A percentile compares a stretch with the other conserved stretches of the same genome.
These are phyloP conservation scores for Yarrowia phangngaensis DNA, from an alignment of 805 yeast species.

Conservation along the genomic window DNA sequence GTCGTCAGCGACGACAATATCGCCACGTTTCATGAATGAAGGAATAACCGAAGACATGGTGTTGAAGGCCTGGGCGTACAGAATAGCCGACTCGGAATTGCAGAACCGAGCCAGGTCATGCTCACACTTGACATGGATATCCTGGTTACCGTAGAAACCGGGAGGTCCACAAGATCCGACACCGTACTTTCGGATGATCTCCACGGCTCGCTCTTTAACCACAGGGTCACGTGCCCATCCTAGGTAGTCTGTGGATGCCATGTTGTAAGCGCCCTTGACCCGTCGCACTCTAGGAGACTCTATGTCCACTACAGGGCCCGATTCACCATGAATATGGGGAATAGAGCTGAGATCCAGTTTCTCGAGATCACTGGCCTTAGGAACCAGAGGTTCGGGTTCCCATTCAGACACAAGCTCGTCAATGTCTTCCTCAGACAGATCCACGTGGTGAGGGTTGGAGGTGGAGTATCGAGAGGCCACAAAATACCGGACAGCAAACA, in stretches of 20 bases:
- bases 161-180: conserved; percentile 99
- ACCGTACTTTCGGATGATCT: conserved; percentile 65
- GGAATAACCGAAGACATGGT: conserved; percentile 87
- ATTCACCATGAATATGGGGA: conserved; percentile 60
- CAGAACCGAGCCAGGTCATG: conserved; percentile 69
- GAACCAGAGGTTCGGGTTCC: conserved; percentile 83
- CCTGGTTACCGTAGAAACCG: conserved; percentile 94
- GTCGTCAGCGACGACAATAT: conserved; percentile 80
- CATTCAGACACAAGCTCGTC: conserved; percentile 85
- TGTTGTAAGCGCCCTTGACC: conserved; percentile 50
- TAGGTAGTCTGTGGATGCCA: conserved; percentile 70
- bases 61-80: conserved; percentile 90
- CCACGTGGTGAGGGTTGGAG: conserved; percentile 65
- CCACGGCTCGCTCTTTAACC: conserved; percentile 53
- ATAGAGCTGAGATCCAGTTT: conserved; percentile 59
- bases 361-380: conserved; percentile 48
- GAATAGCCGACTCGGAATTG: conserved; percentile 70
- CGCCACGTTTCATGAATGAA: conserved; percentile 93
- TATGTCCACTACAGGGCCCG: conserved; percentile 41
- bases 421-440: conserved; percentile 52
- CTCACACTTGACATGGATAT: conserved; percentile 77
- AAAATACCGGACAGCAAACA: conserved; percentile 85
- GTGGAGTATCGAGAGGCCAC: conserved; percentile 69
- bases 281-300: conserved; percentile 10
- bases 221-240: conserved; percentile 50